Conservation (phyloP, 805 yeast genomes). For the Candida fluviatilis region DNA sequence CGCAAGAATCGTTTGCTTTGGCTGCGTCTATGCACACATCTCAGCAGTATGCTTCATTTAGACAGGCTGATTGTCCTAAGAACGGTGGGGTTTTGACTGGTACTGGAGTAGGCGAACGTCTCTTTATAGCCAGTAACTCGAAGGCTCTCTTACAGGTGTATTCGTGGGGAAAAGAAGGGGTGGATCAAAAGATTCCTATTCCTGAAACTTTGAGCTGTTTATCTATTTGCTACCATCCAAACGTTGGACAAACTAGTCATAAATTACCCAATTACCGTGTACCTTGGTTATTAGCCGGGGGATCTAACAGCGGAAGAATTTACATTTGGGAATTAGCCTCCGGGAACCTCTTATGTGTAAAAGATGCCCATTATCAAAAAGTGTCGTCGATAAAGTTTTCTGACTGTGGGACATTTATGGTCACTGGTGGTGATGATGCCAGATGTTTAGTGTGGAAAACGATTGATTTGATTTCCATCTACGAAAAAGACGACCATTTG, state of each 20-base stretch:
- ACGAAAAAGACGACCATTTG: constrained; percentile 19
- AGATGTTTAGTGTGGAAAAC: constrained; percentile 73
- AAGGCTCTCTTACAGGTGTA: constrained; percentile 77
- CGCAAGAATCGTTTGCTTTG: constrained; percentile 38
- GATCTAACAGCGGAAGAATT: constrained; percentile 69
- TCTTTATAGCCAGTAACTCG: constrained; percentile 61
- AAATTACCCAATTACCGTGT: constrained; percentile 40
- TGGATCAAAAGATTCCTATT: constrained; percentile 75
- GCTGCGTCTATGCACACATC: constrained; percentile 45
- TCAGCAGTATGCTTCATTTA: constrained; percentile 45
- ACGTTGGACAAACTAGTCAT: constrained; percentile 15
- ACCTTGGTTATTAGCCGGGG: constrained; percentile 70
- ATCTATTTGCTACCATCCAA: constrained; percentile 36
- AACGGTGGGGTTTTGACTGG: constrained; percentile 48
- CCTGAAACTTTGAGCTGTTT: constrained; percentile 74
- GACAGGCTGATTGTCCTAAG: constrained; percentile 46
- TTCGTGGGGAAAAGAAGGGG: constrained; percentile 63
- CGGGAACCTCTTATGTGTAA: constrained; percentile 67
- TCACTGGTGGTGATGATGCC: constrained; percentile 80
- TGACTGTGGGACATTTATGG: constrained; percentile 56
- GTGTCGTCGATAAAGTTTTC: constrained; percentile 58
- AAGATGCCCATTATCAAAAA: constrained; percentile 81
- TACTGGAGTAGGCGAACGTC: constrained; percentile 43
- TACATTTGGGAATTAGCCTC: constrained; percentile 83
- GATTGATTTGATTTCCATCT: constrained; percentile 48